These are phyloP conservation scores for Paraphoma chrysanthemicola DNA, from an alignment of 2,329 filamentous ascomycete genomes.

Conservation along the genomic window DNA sequence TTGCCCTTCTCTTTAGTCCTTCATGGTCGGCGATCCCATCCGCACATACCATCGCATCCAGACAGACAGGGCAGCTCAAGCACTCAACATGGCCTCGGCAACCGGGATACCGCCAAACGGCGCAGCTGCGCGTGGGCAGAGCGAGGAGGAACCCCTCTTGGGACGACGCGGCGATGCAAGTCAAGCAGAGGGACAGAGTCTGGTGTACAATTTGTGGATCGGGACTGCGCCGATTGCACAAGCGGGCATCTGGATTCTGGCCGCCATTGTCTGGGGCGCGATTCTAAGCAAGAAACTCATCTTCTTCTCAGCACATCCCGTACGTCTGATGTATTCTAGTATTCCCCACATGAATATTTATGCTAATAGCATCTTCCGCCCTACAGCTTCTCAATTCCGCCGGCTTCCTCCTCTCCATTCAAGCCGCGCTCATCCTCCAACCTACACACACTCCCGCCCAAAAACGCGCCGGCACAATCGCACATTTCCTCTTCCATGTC, in stretches of 20 bases:
- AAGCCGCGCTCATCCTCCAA: constrained; percentile 85
- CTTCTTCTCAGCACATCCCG: constrained; percentile 88
- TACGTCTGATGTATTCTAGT: constrained; percentile 55
- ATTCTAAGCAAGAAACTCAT: constrained; percentile 75
- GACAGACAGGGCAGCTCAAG: background rate
- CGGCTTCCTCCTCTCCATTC: constrained; percentile 76
- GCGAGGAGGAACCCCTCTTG: constrained; percentile 74
- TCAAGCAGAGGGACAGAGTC: constrained; percentile 68
- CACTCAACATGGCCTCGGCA: constrained; percentile 67
- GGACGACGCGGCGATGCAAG: constrained; percentile 75
- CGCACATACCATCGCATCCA: background rate
- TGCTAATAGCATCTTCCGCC: background rate
- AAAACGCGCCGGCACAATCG: constrained; percentile 68
- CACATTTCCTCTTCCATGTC: constrained; percentile 75
- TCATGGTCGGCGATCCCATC: background rate
- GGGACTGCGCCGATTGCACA: constrained; percentile 85
- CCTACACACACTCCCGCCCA: constrained; percentile 80
- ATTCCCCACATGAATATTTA: background rate
- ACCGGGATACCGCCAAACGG: constrained; percentile 64
- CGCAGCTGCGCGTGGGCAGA: constrained; percentile 43
- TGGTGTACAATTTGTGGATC: constrained; percentile 75
- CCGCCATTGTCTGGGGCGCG: constrained; percentile 77
- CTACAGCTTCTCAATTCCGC: constrained; percentile 62
- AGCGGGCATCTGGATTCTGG: constrained; percentile 76
- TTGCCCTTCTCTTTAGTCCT: constrained; percentile 2